Base-by-base conservation (phyloP, 1,284 basidiomycete species). In the Trichosporon sp. region DNA sequence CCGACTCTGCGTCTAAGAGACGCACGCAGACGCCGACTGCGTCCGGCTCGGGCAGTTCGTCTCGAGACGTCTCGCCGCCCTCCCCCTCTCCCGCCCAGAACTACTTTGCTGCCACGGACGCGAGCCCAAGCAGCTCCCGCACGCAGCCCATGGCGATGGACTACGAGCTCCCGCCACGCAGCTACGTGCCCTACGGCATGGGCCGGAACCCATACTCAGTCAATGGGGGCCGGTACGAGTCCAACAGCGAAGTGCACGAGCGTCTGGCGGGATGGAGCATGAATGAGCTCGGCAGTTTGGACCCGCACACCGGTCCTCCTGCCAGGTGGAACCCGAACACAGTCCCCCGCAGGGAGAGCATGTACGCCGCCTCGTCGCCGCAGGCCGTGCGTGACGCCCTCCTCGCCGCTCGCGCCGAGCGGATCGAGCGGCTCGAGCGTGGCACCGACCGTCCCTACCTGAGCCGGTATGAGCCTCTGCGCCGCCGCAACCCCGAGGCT, bases 251-350 rank as follows among this genome's bases (percentile, higher is more conserved):
- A 12, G 59, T 63, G 31, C 59, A 63, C 59, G 31, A 63, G 32
- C 59, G 59, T 31, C 31, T 63, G 11, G 59, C 59, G 59, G 31
- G 31, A 7, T 63, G 59, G 59, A 63, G 19, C 14, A 63, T 63
- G 31, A 63, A 63, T 32, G 59, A 63, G 35, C 59, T 63, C 32
- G 32, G 32, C 32, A 63, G 21, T 16, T 4, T 63, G 31, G 59
- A 37, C 35, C 32, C 14, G 12, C 31, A 26, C 4, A 19, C 12
- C 26, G 12, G 51, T 19, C 21, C 51, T 2, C 51, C 51, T 19
- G 19, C 51, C 2, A 21, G 19, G 16, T 54, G 51, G 51, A n/a
- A 16, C 16, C 43, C 43, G 16, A n/a, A 5, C 43, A 4, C 14
- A 14, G 43, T 14, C 4, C 43, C 16, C 16, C 5, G 43, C 16